A percentile compares a stretch with the other conserved stretches of the same genome.
These are phyloP conservation scores for Talaromyces sp. DNA, from an alignment of 2,329 filamentous ascomycete species.

Conservation along the genomic window DNA sequence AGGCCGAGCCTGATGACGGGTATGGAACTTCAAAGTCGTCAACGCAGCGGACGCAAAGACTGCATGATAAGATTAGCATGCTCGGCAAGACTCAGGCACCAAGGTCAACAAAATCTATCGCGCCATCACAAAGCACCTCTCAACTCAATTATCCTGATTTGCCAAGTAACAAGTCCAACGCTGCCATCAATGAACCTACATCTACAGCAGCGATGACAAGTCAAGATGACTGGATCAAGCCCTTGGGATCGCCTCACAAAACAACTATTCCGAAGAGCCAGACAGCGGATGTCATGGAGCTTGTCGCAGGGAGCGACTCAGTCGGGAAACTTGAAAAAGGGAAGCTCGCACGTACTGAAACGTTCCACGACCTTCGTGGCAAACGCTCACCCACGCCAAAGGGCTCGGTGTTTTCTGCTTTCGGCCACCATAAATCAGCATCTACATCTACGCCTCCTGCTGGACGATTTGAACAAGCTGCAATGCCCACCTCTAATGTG, in stretches of 20 bases:
- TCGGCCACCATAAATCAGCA: constrained; percentile 56
- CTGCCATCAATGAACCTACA: constrained; percentile 16
- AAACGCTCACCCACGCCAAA: constrained; percentile 19
- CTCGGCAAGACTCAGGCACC: constrained; percentile 53
- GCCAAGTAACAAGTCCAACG: constrained; percentile 23
- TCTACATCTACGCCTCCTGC: constrained; percentile 59
- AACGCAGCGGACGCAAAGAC: constrained; percentile 41
- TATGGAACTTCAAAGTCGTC: constrained; percentile 72
- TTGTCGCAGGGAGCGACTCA: constrained; percentile 47
- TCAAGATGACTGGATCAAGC: constrained; percentile 59
- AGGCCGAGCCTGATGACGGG: constrained; percentile 46
- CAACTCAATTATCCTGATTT: constrained; percentile 36
- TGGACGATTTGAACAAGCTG: constrained; percentile 53
- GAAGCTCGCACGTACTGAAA: constrained; percentile 39
- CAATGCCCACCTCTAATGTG: constrained; percentile 56
- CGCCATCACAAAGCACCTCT: constrained; percentile 26
- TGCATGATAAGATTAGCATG: constrained; percentile 89
- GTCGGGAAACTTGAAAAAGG: constrained; percentile 47
- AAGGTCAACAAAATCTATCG: constrained; percentile 43
- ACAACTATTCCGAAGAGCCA: constrained; percentile 57
- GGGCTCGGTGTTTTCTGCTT: constrained; percentile 19
- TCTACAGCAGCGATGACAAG: constrained; percentile 31
- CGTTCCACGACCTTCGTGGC: constrained; percentile 18
- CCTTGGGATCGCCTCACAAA: constrained; percentile 42
- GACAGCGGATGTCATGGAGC: constrained; percentile 59